Evolutionary conservation across 2,329 filamentous ascomycete genomes (phyloP), one percentile per base, ranked within the genome.

Genomic region (Cryphonectria nitschkei): DNA sequence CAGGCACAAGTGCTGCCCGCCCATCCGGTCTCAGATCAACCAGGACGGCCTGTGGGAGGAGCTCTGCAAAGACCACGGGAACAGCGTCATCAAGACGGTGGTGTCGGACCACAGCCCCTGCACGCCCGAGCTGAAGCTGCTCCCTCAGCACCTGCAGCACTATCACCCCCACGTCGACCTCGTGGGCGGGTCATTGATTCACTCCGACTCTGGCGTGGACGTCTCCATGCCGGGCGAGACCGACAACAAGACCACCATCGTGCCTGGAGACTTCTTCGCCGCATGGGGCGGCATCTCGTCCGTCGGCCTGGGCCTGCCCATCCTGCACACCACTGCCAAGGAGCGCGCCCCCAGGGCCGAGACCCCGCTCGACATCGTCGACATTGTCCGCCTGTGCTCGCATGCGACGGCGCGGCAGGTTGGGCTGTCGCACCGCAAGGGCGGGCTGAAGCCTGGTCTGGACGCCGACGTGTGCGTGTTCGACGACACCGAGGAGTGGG

Each of bases 281-380:
- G 95, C 95, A 0, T 99, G 96, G 96, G 96, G 96, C 68, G 96
- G 96, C 19, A 97, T 99, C 77, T 95, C 93, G 4, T 96, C 93
- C 5, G 95, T 99, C 26, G 96, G 96, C 0, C 88, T 99, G 0
- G 96, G 96, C 0, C 86, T 99, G 4, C 93, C 94, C 5, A 97
- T 99, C 74, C 86, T 99, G 7, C 92, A 95, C 89, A 95, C 93
- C 0, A 90, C 94, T 61, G 87, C 92, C 43, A 84, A 86, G 78
- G 86, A 88, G 73, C 87, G 92, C 56, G 83, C 88, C 60, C 81
- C 86, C 43, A 79, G 84, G 11, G 76, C 77, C 46, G 14, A 50
- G 46, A 8, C 46, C 50, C 81, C 79, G 65, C 87, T 80, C 0
- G 80, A 79, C n/a, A 81, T 98, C 32, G 85, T 92, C 71, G 93